Evolutionary conservation across 2,329 filamentous ascomycete genomes (phyloP).

Genomic region (Colletotrichum coccodes): DNA sequence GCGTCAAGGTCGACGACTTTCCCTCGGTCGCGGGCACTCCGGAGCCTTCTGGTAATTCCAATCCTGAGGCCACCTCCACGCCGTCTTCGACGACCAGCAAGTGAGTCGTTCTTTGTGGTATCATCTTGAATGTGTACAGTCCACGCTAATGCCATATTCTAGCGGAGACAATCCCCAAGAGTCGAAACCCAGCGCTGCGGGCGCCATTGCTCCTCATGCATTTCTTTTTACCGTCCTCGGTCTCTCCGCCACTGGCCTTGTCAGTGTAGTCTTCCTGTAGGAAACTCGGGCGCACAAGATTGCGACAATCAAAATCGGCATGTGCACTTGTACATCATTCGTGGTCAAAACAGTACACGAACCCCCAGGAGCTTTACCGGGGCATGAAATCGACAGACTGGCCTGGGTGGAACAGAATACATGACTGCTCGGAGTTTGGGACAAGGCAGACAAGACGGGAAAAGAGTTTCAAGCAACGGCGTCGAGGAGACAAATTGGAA

Average conservation of each 20-base stretch:
- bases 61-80: neutral
- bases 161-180: conserved; percentile 1
- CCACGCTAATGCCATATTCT: neutral
- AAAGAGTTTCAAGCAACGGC: neutral
- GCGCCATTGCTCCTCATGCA: conserved; percentile 26
- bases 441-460: neutral
- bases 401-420: neutral
- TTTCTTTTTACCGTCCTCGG: conserved; percentile 18
- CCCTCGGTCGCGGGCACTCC: neutral
- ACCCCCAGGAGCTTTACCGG: neutral
- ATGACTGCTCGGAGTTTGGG: neutral
- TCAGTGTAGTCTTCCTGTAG: conserved; percentile 23
- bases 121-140: neutral
- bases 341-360: conserved; percentile 21
- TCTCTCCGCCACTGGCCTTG: conserved; percentile 14
- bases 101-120: neutral
- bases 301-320: neutral
- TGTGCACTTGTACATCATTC: neutral
- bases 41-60: neutral
- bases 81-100: conserved; percentile 1
- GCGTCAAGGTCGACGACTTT: conserved; percentile 12
- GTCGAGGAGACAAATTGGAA: neutral
- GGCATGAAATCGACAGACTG: neutral
- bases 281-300: neutral
- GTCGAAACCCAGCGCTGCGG: conserved; percentile 26